phyloP scores from a whole-genome alignment of 139 green algal genomes.

The Spirogloea muscicola region DNA sequence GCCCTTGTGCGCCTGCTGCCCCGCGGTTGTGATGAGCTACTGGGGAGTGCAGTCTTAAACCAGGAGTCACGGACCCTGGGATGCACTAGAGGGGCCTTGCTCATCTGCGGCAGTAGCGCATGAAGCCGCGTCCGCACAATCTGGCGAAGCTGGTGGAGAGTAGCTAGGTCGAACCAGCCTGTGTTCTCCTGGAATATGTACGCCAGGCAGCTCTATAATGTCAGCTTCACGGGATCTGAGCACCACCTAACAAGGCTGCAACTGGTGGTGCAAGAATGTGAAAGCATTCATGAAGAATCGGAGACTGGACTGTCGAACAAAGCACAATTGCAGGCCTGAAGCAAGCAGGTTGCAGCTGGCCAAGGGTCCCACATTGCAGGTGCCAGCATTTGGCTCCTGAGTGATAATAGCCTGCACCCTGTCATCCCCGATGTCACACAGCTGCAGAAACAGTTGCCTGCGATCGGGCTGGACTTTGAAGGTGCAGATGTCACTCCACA shows the following conservation, averaged over 20 bases:
- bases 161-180: not conserved
- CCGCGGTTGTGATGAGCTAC: not conserved
- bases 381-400: not conserved
- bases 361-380: conserved; percentile 10
- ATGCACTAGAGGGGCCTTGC: not conserved
- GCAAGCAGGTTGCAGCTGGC: no score
- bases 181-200: not conserved
- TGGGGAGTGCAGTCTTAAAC: not conserved
- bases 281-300: no score
- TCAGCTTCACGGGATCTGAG: not conserved
- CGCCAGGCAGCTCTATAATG: not conserved
- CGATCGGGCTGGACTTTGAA: conserved; percentile 3
- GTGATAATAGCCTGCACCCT: conserved; percentile 12
- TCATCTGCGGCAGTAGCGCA: not conserved
- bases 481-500: conserved; percentile 4
- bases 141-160: not conserved
- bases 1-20: not conserved
- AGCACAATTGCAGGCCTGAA: no score
- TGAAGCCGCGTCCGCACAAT: conserved; percentile 3
- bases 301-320: no score
- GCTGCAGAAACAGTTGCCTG: conserved; percentile 19
- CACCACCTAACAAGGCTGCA: not conserved
- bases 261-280: no score
- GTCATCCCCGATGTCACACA: conserved; percentile 23
- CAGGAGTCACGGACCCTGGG: not conserved